Percentiles rank a stretch among this genome's conserved stretches.
Evolutionary conservation across 2,329 filamentous ascomycete species (phyloP).

Genomic region (Cadophora sp.): DNA sequence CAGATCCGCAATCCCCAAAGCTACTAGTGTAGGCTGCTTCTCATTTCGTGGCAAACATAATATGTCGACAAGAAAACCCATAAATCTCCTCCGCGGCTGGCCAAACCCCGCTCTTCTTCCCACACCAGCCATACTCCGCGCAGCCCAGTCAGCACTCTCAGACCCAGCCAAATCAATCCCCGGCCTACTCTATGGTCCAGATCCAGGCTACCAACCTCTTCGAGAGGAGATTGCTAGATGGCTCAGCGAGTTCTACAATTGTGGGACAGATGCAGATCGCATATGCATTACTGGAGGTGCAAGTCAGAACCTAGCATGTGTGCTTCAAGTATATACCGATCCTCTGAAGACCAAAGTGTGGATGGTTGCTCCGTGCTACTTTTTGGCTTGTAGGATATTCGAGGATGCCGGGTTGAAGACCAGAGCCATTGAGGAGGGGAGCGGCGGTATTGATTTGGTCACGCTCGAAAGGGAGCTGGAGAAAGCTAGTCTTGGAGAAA

Average conservation of each 20-base stretch:
- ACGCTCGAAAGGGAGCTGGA: slow-evolving; percentile 52
- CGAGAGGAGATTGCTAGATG: slow-evolving; percentile 73
- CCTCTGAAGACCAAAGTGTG: slow-evolving; percentile 79
- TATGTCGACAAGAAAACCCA: slow-evolving; percentile 30
- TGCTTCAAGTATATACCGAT: slow-evolving; percentile 83
- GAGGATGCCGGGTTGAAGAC: slow-evolving; percentile 80
- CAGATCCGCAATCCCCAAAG: not conserved
- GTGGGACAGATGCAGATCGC: slow-evolving; percentile 52
- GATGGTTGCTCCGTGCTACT: slow-evolving; percentile 84
- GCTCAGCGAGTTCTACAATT: slow-evolving; percentile 62
- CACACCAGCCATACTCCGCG: slow-evolving; percentile 41
- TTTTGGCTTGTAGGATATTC: slow-evolving; percentile 79
- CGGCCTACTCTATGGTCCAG: slow-evolving; percentile 80
- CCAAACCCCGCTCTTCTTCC: slow-evolving; percentile 55
- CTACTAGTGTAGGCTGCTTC: not conserved
- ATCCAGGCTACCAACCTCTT: slow-evolving; percentile 75
- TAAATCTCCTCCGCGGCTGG: slow-evolving; percentile 75
- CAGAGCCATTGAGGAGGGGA: slow-evolving; percentile 76
- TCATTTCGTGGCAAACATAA: not conserved
- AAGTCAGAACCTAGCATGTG: slow-evolving; percentile 78
- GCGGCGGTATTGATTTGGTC: slow-evolving; percentile 75
- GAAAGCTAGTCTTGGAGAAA: slow-evolving; percentile 21
- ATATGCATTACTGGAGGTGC: slow-evolving; percentile 87
- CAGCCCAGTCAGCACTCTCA: slow-evolving; percentile 64
- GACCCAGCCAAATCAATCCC: slow-evolving; percentile 63